These are phyloP conservation scores for Hypocrella siamensis DNA, from an alignment of 2,329 filamentous ascomycete genomes.

Conservation along the genomic window DNA sequence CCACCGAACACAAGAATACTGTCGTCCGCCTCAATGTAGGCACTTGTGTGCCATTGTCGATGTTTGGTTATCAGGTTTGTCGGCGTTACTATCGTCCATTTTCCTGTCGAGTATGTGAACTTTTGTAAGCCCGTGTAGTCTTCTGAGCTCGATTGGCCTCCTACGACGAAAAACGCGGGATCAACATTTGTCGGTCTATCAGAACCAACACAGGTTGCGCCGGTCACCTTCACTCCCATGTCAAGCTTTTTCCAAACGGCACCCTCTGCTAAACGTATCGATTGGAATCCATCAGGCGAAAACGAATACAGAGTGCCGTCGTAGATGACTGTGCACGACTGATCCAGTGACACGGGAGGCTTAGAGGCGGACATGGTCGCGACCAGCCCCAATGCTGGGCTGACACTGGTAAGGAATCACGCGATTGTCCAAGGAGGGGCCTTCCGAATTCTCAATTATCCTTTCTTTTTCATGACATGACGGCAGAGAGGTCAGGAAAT, in stretches of 20 bases:
- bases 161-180: conserved; percentile 64
- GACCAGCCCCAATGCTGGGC: conserved; percentile 2
- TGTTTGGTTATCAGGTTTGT: conserved; percentile 43
- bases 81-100: conserved; percentile 33
- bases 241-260: conserved; percentile 55
- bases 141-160: conserved; percentile 41
- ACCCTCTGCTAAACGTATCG: conserved; percentile 50
- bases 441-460: too few relatives aligned
- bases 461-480: too few relatives aligned
- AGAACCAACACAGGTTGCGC: conserved; percentile 62
- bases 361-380: conserved; percentile 53
- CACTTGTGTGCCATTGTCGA: conserved; percentile 58
- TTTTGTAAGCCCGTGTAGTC: conserved; percentile 64
- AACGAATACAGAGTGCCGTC: conserved; percentile 76
- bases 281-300: conserved; percentile 59
- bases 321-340: conserved; percentile 69
- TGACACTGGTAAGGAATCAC: too few relatives aligned
- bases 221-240: conserved; percentile 54
- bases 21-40: conserved; percentile 55
- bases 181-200: conserved; percentile 40
- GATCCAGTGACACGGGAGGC: conserved; percentile 53
- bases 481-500: too few relatives aligned
- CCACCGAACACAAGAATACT: conserved; percentile 73
- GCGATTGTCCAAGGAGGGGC: too few relatives aligned
- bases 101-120: conserved; percentile 35